These are phyloP conservation scores for Dendryphion nanum DNA, from an alignment of 2,329 filamentous ascomycete genomes.

Conservation along the genomic window DNA sequence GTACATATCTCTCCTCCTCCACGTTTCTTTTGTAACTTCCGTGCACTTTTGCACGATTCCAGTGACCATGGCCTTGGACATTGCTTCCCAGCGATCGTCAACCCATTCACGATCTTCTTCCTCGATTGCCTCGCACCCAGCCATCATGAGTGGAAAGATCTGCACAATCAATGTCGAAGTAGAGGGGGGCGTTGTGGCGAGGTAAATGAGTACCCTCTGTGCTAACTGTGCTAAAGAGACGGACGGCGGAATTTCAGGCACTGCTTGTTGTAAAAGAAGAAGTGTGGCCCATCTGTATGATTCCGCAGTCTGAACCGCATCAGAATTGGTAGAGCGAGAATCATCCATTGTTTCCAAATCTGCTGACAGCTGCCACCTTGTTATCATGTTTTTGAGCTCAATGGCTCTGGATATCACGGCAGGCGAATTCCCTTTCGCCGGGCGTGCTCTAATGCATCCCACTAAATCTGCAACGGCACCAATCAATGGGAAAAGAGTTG, in stretches of 20 bases:
- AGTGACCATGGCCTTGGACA: slow-evolving; percentile 61
- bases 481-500: slow-evolving; percentile 65
- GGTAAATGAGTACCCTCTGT: slow-evolving; percentile 58
- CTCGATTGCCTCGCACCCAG: slow-evolving; percentile 61
- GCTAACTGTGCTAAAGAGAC: slow-evolving; percentile 55
- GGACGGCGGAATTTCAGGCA: slow-evolving; percentile 64
- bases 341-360: slow-evolving; percentile 60
- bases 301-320: slow-evolving; percentile 64
- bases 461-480: slow-evolving; percentile 63
- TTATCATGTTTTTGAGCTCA: slow-evolving; percentile 59
- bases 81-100: slow-evolving; percentile 58
- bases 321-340: slow-evolving; percentile 58
- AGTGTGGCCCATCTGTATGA: slow-evolving; percentile 66
- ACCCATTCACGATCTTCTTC: slow-evolving; percentile 64
- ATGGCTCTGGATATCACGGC: slow-evolving; percentile 60
- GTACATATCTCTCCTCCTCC: slow-evolving; percentile 61
- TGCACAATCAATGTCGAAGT: slow-evolving; percentile 66
- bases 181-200: slow-evolving; percentile 62
- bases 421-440: slow-evolving; percentile 53
- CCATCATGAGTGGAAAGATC: slow-evolving; percentile 65
- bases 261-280: slow-evolving; percentile 63
- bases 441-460: slow-evolving; percentile 53
- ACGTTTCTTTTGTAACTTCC: slow-evolving; percentile 64
- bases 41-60: slow-evolving; percentile 64
- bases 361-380: slow-evolving; percentile 58